These are phyloP conservation scores for Neophaeococcomyces aloes DNA, from an alignment of 2,329 filamentous ascomycete species.

Conservation along the genomic window DNA sequence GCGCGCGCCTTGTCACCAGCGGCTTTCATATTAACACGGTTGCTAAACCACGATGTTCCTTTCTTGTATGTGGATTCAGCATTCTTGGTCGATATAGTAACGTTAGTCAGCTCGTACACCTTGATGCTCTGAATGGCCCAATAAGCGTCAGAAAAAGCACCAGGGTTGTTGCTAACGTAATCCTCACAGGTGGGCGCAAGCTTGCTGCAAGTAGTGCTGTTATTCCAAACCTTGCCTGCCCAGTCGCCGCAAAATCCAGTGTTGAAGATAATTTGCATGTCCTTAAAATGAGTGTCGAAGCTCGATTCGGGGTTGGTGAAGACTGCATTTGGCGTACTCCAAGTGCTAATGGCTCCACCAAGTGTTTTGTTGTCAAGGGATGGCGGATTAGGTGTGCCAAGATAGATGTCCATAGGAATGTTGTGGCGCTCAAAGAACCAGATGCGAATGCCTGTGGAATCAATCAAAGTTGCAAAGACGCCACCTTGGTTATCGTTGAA, in stretches of 20 bases:
- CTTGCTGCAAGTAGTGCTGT: conserved; percentile 46
- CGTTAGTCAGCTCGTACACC: conserved; percentile 39
- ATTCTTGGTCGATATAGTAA: background rate
- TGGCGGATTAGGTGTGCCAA: conserved; percentile 32
- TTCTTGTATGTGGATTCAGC: background rate
- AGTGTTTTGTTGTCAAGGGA: background rate
- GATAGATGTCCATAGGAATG: conserved; percentile 36
- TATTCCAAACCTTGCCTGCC: conserved; percentile 41
- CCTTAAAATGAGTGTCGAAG: conserved; percentile 31
- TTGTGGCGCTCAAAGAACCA: conserved; percentile 39
- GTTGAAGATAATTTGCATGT: conserved; percentile 38
- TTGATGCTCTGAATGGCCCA: conserved; percentile 63
- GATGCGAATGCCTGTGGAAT: conserved; percentile 36
- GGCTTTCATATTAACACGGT: too few relatives aligned
- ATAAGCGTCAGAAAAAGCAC: conserved; percentile 59
- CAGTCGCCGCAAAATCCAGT: conserved; percentile 47
- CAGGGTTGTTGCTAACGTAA: conserved; percentile 58
- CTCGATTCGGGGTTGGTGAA: conserved; percentile 24
- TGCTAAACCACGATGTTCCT: too few relatives aligned
- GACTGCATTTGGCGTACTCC: conserved; percentile 37
- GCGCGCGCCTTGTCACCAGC: too few relatives aligned
- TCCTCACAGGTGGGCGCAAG: conserved; percentile 56
- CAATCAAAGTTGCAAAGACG: conserved; percentile 41
- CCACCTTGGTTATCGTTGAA: conserved; percentile 43
- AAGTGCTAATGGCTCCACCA: conserved; percentile 26